These are phyloP conservation scores for Basidiobolus meristosporus DNA, from an alignment of 371 early-diverging fungal genomes.

Conservation along the genomic window DNA sequence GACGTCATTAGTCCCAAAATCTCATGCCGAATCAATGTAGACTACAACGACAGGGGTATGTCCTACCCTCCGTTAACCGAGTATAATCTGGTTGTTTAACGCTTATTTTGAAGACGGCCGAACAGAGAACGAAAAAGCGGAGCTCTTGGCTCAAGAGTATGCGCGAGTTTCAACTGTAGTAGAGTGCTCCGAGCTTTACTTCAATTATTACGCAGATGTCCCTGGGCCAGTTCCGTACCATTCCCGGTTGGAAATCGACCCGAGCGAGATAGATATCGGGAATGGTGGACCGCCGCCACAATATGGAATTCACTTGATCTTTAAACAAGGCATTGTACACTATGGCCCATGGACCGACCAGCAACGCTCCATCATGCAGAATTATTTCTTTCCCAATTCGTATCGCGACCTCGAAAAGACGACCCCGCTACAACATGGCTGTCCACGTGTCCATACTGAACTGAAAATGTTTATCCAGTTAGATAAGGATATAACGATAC, in stretches of 20 bases:
- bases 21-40: neutral
- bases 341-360: constrained; percentile 83
- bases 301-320: constrained; percentile 44
- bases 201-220: constrained; percentile 49
- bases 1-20: neutral
- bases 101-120: neutral
- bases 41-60: neutral
- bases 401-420: constrained; percentile 32
- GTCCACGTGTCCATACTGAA: constrained; percentile 26
- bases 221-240: constrained; percentile 40
- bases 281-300: constrained; percentile 46
- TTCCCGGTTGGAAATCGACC: constrained; percentile 6
- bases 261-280: constrained; percentile 21
- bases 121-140: neutral
- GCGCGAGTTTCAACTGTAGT: constrained; percentile 44
- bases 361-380: constrained; percentile 40
- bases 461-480: constrained; percentile 50
- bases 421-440: constrained; percentile 22
- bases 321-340: constrained; percentile 34
- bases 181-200: constrained; percentile 31
- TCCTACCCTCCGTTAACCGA: neutral
- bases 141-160: constrained; percentile 34
- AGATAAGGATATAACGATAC: constrained; percentile 28
- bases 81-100: neutral
- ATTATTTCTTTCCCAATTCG: constrained; percentile 54